Evolutionary conservation across 2,329 filamentous ascomycete species (phyloP), one percentile per base, ranked within the genome.

Genomic region (Salinomyces thailandicus): DNA sequence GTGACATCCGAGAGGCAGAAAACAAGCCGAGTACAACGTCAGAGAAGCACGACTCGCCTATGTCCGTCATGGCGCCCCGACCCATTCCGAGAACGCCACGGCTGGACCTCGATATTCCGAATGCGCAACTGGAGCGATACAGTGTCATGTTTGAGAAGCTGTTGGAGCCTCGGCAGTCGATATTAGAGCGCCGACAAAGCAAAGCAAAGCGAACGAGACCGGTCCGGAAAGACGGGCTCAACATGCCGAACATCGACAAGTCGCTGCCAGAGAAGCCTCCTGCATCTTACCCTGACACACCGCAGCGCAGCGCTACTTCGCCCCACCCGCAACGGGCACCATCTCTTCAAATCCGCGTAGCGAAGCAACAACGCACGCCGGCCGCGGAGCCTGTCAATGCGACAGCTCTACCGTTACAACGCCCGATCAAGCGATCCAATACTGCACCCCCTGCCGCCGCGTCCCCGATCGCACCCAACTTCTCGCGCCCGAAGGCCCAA

Each of bases 91-190:
- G 36, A 12, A 57, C 47, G 14, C 60, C 58, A 2, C 50, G 62
- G 26, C 64, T 95, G 14, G 71, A 86, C 49, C 72, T 95, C 12
- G 76, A 87, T 35, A 91, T 95, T 39, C 87, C 89, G 1, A 73
- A 74, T 33, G 71, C 83, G 37, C 76, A 81, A 44, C 42, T 96
- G 70, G 89, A 95, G 56, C 71, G 89, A 33, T 96, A 94, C 50
- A 94, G 86, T 49, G 74, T 95, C 46, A 95, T 95, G 87, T 95
- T 96, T 54, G 77, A 79, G 37, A 74, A 73, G 24, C 68, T 95
- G 5, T 64, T 94, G 17, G 72, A 75, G 42, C 56, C 42, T 4
- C 51, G 45, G 31, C 45, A 45, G 19, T 53, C 55, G 3, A 31
- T 60, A 3, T 38, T 54, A 14, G 57, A 58, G 26, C 40, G 57